phyloP scores from a whole-genome alignment of 2,329 filamentous ascomycete genomes.

The Fusarium sp. region DNA sequence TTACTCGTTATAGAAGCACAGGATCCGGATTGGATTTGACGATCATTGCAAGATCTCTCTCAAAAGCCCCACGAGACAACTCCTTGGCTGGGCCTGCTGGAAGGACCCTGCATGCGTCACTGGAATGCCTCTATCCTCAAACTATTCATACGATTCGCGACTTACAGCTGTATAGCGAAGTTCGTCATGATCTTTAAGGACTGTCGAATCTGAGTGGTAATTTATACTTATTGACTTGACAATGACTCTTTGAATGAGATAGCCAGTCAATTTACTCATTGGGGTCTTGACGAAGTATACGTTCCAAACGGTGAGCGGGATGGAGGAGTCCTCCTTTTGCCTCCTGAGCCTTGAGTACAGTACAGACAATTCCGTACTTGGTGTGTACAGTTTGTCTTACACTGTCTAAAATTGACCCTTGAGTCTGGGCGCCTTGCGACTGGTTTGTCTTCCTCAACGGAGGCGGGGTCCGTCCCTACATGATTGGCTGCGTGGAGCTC shows the following conservation, averaged over 20 bases:
- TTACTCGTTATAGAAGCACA: conserved; percentile 1
- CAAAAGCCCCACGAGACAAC: background rate
- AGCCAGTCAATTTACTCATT: too few species aligned
- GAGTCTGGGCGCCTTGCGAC: background rate
- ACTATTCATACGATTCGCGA: background rate
- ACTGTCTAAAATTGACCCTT: conserved; percentile 22
- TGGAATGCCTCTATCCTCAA: conserved; percentile 1
- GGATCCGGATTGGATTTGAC: conserved; percentile 22
- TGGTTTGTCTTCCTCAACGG: background rate
- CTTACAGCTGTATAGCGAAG: background rate
- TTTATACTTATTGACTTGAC: background rate
- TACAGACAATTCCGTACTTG: background rate
- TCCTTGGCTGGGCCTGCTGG: background rate
- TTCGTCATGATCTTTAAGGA: background rate
- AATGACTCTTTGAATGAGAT: background rate
- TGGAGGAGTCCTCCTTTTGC: background rate
- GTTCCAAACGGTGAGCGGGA: conserved; percentile 4
- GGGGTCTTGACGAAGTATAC: background rate
- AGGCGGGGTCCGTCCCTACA: background rate
- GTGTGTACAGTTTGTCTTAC: conserved; percentile 11
- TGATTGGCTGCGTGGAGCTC: background rate
- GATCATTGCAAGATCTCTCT: conserved; percentile 21
- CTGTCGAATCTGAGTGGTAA: background rate
- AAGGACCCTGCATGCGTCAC: background rate
- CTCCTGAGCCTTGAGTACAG: too few species aligned